Percentiles rank a stretch among this genome's conserved stretches.
Evolutionary conservation across 108 stramenopile species (phyloP).

Genomic region (Nannochloropsis oceanica): DNA sequence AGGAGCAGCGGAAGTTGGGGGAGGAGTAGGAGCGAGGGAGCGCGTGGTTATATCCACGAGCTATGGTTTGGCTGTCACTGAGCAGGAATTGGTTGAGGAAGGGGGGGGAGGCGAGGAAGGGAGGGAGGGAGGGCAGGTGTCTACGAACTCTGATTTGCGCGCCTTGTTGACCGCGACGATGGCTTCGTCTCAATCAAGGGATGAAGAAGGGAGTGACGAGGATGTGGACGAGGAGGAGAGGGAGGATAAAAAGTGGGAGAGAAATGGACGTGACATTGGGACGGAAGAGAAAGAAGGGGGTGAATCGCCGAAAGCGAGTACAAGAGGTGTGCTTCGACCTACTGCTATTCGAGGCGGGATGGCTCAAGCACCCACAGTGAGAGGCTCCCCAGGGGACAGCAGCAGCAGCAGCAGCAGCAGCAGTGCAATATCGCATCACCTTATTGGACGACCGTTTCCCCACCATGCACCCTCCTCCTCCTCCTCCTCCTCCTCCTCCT

Average conservation of each 20-base stretch:
- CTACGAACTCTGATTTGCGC: background rate
- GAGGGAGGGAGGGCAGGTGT: background rate
- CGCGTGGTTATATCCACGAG: background rate
- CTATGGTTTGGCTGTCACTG: background rate
- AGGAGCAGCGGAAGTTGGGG: background rate
- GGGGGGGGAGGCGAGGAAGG: background rate
- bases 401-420: too few species aligned
- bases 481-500: too few species aligned
- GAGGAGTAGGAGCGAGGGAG: background rate
- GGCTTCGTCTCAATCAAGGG: background rate
- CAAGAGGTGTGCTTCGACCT: too few species aligned
- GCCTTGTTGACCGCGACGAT: background rate
- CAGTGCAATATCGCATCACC: too few species aligned
- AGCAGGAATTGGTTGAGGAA: background rate
- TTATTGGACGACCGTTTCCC: too few species aligned
- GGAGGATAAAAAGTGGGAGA: background rate
- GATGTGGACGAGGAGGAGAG: background rate
- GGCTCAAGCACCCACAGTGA: too few species aligned
- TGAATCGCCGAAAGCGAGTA: too few species aligned
- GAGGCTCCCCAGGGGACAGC: too few species aligned
- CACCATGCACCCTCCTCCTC: too few species aligned
- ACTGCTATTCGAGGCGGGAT: too few species aligned
- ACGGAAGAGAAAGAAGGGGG: background rate
- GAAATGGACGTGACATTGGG: background rate
- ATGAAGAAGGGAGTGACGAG: background rate